Conservation (phyloP, 129 eudicot species). For the Helianthus annuus region DNA sequence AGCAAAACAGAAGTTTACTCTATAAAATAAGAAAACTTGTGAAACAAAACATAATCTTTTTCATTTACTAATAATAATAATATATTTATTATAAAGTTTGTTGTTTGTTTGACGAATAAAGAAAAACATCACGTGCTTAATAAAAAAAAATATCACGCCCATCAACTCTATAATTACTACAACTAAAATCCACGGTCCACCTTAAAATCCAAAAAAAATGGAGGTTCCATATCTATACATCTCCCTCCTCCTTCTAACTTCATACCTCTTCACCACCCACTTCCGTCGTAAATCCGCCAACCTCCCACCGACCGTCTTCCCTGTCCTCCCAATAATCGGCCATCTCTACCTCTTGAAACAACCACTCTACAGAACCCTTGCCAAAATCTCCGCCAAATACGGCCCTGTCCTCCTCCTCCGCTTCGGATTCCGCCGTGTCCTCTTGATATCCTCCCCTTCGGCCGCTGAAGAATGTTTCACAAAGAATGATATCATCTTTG, state of each 20-base stretch:
- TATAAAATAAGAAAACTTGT: no score
- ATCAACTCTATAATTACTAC: no score
- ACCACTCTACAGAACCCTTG: constrained; percentile 41
- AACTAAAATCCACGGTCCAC: no score
- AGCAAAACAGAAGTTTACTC: no score
- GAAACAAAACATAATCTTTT: no score
- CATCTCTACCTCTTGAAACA: constrained; percentile 57
- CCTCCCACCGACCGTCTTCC: constrained; percentile 53
- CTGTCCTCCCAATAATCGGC: constrained; percentile 48
- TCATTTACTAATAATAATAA: no score
- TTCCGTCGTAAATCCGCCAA: constrained; percentile 33
- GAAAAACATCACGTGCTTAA: no score
- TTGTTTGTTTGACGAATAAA: no score
- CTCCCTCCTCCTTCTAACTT: constrained; percentile 5
- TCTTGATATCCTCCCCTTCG: constrained; percentile 60
- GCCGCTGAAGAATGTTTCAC: constrained; percentile 71
- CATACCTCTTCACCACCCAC: constrained; percentile 34
- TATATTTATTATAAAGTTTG: no score
- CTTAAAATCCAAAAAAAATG: constrained; percentile 24
- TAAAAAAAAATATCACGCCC: no score
- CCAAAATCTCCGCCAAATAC: constrained; percentile 37
- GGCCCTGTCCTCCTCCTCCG: constrained; percentile 55
- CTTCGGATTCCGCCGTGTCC: constrained; percentile 51
- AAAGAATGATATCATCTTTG: constrained; percentile 53
- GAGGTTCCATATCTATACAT: constrained; percentile 23